Base-by-base conservation (phyloP, 75 land plant species). In the Pinus albicaulis region DNA sequence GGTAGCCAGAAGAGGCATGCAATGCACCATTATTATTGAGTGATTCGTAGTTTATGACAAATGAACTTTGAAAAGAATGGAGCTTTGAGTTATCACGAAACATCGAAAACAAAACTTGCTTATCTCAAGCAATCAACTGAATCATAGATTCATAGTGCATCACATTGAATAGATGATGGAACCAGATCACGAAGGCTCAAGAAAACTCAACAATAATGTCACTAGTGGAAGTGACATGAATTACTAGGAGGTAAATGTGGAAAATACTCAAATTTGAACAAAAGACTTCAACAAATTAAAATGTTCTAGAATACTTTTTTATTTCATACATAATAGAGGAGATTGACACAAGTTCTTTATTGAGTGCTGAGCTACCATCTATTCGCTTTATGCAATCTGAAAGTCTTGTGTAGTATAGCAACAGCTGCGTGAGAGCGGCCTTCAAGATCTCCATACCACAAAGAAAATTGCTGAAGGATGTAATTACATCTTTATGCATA, bases 401-500 rank as follows among this genome's bases (percentile, higher is more conserved):
- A 36, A 98, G 92, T 64, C 99, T 88, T 6, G 99, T 95, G 72
- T 98, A 98, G 69, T 98, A 98, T 5, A 98, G 92, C 63, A 98
- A 85, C 59, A 98, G 84, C 74, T 98, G 99, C 0, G 99, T 95
- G 63, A 98, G 79, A 56, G 99, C 92, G 48, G 93, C 93, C 78
- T 88, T 91, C 77, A 98, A 70, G 61, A 98, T 98, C 63, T 98
- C 99, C 98, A 95, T 93, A 4, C 99, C 99, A 80, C 98, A 95
- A 71, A 98, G 79, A 77, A 98, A 98, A 81, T 95, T 98, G 82
- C 98, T 98, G 89, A 98, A 98, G 12, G 99, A 98, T 44, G 94
- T 98, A 63, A 98, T 98, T 55, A 98, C 94, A 76, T 98, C 99
- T 70, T 90, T 95, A 85, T 98, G 99, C 99, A 98, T 98, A 60